phyloP scores from a whole-genome alignment of 148 eudicot species.

The Tetragonia tetragonoides region DNA sequence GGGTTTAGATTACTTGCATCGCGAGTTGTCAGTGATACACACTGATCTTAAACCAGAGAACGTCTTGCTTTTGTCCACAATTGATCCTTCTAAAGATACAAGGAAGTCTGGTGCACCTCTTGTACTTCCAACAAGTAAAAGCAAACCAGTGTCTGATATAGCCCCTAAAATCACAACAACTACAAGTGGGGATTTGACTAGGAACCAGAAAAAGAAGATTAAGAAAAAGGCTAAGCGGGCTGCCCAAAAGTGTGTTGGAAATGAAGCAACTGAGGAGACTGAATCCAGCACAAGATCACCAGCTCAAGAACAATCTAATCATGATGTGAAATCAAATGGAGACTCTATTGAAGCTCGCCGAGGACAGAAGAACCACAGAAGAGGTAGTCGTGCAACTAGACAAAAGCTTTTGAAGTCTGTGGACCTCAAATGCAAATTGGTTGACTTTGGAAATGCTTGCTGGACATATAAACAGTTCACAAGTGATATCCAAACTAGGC shows the following conservation, averaged over 20 bases:
- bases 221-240: conserved; percentile 73
- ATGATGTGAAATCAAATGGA: conserved; percentile 39
- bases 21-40: conserved; percentile 80
- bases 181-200: conserved; percentile 62
- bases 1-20: conserved; percentile 89
- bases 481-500: conserved; percentile 91
- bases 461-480: conserved; percentile 96
- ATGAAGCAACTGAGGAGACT: conserved; percentile 48
- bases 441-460: conserved; percentile 96
- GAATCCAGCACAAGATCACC: conserved; percentile 32
- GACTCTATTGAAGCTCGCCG: conserved; percentile 31
- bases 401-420: conserved; percentile 59
- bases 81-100: conserved; percentile 78
- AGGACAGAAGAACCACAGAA: conserved; percentile 46
- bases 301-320: conserved; percentile 37
- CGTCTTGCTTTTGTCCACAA: conserved; percentile 68
- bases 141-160: conserved; percentile 43
- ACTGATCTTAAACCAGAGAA: conserved; percentile 98
- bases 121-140: conserved; percentile 50
- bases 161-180: conserved; percentile 42
- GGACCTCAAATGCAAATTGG: conserved; percentile 81
- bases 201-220: conserved; percentile 88
- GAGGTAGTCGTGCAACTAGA: conserved; percentile 58
- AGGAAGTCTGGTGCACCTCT: conserved; percentile 59
- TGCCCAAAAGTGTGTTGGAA: conserved; percentile 53